Conservation (phyloP, 2,329 filamentous ascomycete species). For the Cytospora piceicola region DNA sequence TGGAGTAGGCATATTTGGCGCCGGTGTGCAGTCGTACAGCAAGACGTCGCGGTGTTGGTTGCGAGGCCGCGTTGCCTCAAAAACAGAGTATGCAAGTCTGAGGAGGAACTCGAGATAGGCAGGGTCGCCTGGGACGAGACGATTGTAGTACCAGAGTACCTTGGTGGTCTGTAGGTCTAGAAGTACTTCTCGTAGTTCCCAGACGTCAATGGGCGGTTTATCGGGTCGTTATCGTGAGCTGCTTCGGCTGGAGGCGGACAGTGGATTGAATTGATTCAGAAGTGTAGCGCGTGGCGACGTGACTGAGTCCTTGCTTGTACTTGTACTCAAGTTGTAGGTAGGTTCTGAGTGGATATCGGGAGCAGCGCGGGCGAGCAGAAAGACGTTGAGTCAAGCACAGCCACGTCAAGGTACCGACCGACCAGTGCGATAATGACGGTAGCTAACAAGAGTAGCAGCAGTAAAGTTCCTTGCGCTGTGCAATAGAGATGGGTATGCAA, state of each 20-base stretch:
- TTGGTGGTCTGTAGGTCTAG: background rate
- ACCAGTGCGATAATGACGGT: background rate
- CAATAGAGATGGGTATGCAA: background rate
- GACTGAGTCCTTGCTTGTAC: background rate
- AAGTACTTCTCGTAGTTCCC: background rate
- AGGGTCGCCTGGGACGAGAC: background rate
- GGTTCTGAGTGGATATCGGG: background rate
- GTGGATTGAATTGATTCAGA: slow-evolving; percentile 1
- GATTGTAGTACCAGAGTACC: too few species aligned
- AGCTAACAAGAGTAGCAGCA: background rate
- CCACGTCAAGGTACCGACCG: background rate
- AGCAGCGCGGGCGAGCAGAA: background rate
- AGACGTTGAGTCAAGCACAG: slow-evolving; percentile 1
- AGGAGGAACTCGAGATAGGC: background rate
- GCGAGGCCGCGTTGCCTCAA: background rate
- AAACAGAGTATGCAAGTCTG: background rate
- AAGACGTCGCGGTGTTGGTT: background rate
- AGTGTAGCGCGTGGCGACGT: background rate
- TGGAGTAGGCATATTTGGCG: slow-evolving; percentile 30
- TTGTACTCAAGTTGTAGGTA: background rate
- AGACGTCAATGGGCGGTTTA: background rate
- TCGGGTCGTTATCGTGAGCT: background rate
- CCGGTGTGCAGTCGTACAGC: background rate
- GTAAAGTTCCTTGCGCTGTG: background rate
- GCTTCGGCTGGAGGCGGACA: background rate